These are phyloP conservation scores for Candida tetrigidarum DNA, from an alignment of 1,139 yeast species.

Conservation along the genomic window DNA sequence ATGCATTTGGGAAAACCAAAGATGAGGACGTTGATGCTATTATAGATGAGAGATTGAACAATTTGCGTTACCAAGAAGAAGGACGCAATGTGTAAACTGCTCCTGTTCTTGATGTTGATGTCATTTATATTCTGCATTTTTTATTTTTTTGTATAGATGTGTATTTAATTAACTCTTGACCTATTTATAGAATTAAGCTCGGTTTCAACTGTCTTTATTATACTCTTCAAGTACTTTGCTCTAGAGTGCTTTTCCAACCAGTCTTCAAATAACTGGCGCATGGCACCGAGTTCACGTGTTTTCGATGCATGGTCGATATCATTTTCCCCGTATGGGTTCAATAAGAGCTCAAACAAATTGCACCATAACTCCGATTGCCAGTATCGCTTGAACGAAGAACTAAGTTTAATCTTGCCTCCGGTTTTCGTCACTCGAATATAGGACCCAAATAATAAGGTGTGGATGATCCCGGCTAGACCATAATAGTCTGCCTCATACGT, in stretches of 20 bases:
- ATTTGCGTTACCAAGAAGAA: conserved; percentile 19
- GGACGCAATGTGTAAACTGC: conserved; percentile 1
- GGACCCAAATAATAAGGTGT: conserved; percentile 71
- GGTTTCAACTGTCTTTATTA: conserved; percentile 24
- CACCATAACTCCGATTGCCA: conserved; percentile 81
- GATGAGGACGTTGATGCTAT: conserved; percentile 65
- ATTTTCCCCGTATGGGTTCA: conserved; percentile 54
- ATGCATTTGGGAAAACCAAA: conserved; percentile 31
- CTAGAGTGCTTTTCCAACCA: conserved; percentile 39
- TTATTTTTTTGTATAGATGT: background rate
- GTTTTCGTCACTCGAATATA: conserved; percentile 51
- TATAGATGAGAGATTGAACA: conserved; percentile 54
- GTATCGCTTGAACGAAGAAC: conserved; percentile 63
- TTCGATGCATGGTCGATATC: conserved; percentile 36
- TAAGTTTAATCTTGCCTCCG: conserved; percentile 37
- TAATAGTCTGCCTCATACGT: conserved; percentile 83
- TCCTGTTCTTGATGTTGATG: no score
- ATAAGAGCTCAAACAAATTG: conserved; percentile 62
- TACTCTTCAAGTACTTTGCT: conserved; percentile 21
- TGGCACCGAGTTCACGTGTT: conserved; percentile 31
- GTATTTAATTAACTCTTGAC: conserved; percentile 6
- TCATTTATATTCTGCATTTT: background rate
- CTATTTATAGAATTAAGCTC: conserved; percentile 24
- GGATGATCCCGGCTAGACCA: conserved; percentile 79
- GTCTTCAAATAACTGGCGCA: conserved; percentile 45